Evolutionary conservation across 2,329 filamentous ascomycete species (phyloP).

Genomic region (Dothiorella sarmentorum): DNA sequence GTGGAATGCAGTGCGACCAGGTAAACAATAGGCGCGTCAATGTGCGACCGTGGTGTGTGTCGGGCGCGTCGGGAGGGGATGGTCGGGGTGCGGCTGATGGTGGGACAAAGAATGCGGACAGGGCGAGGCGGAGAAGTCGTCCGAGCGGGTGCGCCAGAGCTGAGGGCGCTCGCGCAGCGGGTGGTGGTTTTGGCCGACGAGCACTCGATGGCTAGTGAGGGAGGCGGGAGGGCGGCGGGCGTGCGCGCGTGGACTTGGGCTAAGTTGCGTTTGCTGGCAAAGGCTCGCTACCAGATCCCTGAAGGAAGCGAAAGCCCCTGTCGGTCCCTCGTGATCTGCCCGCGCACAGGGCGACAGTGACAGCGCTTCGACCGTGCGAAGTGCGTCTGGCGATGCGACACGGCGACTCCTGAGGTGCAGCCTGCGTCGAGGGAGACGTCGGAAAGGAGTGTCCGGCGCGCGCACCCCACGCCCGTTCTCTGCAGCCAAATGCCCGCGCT

Average conservation of each 20-base stretch:
- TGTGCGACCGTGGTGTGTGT: slow-evolving; percentile 2
- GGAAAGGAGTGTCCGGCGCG: neutral
- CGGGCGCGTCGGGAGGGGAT: slow-evolving; percentile 5
- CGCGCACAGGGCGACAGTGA: neutral
- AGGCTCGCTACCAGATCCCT: slow-evolving; percentile 11
- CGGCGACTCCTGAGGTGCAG: slow-evolving; percentile 18
- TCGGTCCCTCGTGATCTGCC: slow-evolving; percentile 5
- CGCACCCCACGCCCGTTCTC: neutral
- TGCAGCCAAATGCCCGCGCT: neutral
- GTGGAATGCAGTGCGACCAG: slow-evolving; percentile 17
- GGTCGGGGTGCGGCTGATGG: neutral
- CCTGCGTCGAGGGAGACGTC: neutral
- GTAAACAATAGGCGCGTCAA: slow-evolving; percentile 20
- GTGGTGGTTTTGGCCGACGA: slow-evolving; percentile 4
- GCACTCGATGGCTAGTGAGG: neutral
- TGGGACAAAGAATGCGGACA: slow-evolving; percentile 15
- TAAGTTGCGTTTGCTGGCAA: slow-evolving; percentile 12
- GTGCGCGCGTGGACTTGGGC: slow-evolving; percentile 3
- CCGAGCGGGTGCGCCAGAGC: neutral
- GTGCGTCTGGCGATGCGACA: slow-evolving; percentile 11
- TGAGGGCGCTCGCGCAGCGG: slow-evolving; percentile 2
- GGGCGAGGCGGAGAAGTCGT: neutral
- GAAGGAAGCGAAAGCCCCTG: slow-evolving; percentile 8
- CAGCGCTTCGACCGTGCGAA: neutral
- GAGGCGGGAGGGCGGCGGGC: slow-evolving; percentile 11